Evolutionary conservation across 2,329 filamentous ascomycete genomes (phyloP).

Genomic region (Tympanopsis confertula): DNA sequence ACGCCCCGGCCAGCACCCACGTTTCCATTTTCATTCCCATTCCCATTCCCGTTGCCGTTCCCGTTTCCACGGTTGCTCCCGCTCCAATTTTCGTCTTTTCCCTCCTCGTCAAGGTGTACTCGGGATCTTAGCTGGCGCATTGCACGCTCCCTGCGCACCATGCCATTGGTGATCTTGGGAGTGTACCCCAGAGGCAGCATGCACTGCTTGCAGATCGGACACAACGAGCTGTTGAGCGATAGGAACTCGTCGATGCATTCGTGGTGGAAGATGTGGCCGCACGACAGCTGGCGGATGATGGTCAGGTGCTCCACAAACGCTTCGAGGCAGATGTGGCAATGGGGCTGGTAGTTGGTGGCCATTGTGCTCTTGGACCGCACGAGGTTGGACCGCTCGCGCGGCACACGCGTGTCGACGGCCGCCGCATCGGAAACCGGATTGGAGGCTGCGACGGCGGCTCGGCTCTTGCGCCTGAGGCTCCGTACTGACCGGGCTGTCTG

Average conservation of each 20-base stretch:
- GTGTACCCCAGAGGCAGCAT: constrained; percentile 61
- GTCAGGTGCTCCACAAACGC: constrained; percentile 61
- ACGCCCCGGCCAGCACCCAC: too few relatives aligned
- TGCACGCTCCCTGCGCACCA: constrained; percentile 72
- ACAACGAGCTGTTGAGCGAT: constrained; percentile 67
- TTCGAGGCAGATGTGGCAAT: constrained; percentile 82
- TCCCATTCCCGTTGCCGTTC: too few relatives aligned
- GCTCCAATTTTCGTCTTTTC: neutral
- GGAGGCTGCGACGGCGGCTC: neutral
- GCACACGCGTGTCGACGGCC: too few relatives aligned
- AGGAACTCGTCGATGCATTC: constrained; percentile 85
- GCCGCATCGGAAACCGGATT: neutral
- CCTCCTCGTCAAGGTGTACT: constrained; percentile 21
- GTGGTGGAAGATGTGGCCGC: constrained; percentile 85
- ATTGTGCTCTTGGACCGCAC: constrained; percentile 5
- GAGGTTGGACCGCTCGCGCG: neutral
- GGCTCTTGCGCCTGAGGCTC: neutral
- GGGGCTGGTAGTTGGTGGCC: constrained; percentile 59
- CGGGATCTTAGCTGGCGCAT: constrained; percentile 48
- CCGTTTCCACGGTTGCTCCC: neutral
- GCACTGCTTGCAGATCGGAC: constrained; percentile 79
- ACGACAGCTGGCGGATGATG: constrained; percentile 74
- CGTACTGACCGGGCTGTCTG: neutral
- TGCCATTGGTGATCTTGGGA: constrained; percentile 67
- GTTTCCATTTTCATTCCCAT: too few relatives aligned